Conservation (phyloP, 1,139 yeast genomes). For the Kurtzmaniella quercitrusa region DNA sequence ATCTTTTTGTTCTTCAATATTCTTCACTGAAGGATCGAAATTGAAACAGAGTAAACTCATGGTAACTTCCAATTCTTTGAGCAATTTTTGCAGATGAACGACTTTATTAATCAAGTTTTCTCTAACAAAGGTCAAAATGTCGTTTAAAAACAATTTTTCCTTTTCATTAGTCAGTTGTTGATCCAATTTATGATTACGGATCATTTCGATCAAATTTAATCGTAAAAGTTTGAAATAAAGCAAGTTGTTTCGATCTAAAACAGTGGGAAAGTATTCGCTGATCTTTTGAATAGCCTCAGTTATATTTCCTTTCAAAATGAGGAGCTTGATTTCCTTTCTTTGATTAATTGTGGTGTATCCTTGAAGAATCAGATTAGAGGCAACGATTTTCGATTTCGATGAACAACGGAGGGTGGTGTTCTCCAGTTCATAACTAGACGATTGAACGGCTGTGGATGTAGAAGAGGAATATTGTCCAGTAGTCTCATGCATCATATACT, state of each 20-base stretch:
- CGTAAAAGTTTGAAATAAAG: conserved; percentile 62
- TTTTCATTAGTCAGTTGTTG: conserved; percentile 17
- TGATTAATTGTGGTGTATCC: conserved; percentile 48
- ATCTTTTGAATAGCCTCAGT: conserved; percentile 44
- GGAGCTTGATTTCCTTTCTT: conserved; percentile 44
- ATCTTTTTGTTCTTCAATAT: conserved; percentile 34
- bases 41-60: conserved; percentile 65
- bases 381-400: neutral
- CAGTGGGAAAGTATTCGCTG: conserved; percentile 47
- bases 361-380: conserved; percentile 13
- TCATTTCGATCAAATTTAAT: conserved; percentile 61
- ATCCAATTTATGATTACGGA: conserved; percentile 43
- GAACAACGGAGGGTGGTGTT: neutral
- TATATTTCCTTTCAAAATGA: conserved; percentile 48
- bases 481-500: conserved; percentile 11
- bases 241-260: conserved; percentile 50
- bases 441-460: neutral
- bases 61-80: conserved; percentile 64
- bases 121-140: conserved; percentile 57
- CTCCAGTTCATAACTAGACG: neutral
- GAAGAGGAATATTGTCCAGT: neutral
- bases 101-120: conserved; percentile 59
- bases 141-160: conserved; percentile 50
- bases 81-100: conserved; percentile 41
- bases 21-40: conserved; percentile 32